Evolutionary conservation across 2,329 filamentous ascomycete species (phyloP).

Genomic region (Alternaria longipes): DNA sequence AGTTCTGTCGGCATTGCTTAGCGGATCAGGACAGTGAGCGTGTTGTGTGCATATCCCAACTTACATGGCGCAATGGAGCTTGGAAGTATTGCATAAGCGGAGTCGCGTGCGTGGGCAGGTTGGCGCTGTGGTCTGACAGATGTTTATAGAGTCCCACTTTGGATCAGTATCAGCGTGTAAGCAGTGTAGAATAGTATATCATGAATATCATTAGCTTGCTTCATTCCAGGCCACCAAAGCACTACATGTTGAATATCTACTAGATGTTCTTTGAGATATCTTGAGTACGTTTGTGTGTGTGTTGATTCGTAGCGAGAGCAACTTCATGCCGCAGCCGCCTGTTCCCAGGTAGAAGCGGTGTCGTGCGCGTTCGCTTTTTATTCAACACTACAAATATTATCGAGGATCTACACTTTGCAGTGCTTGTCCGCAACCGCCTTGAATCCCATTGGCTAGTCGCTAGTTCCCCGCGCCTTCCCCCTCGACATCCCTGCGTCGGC

Average conservation of each 20-base stretch:
- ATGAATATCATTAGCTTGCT: slow-evolving; percentile 8
- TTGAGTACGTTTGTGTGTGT: no score
- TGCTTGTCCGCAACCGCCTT: background rate
- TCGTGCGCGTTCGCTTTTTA: background rate
- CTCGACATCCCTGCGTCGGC: slow-evolving; percentile 29
- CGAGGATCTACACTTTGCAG: background rate
- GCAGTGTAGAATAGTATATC: slow-evolving; percentile 14
- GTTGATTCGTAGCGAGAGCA: no score
- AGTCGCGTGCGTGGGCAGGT: slow-evolving; percentile 12
- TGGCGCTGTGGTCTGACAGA: slow-evolving; percentile 10
- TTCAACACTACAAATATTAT: background rate
- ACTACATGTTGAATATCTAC: no score
- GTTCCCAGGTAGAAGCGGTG: no score
- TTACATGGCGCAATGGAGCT: slow-evolving; percentile 18
- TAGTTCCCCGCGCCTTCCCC: slow-evolving; percentile 24
- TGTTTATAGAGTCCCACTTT: slow-evolving; percentile 7
- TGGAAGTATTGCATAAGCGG: slow-evolving; percentile 17
- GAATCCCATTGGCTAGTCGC: slow-evolving; percentile 27
- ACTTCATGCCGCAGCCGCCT: no score
- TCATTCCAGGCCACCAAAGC: background rate
- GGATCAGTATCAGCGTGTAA: slow-evolving; percentile 11
- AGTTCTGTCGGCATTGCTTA: slow-evolving; percentile 16
- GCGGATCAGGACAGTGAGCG: slow-evolving; percentile 1
- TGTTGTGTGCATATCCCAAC: slow-evolving; percentile 2
- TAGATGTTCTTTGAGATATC: no score